Evolutionary conservation across 1,284 basidiomycete species (phyloP), one percentile per base, ranked within the genome.

Genomic region (Ustilago esculenta): DNA sequence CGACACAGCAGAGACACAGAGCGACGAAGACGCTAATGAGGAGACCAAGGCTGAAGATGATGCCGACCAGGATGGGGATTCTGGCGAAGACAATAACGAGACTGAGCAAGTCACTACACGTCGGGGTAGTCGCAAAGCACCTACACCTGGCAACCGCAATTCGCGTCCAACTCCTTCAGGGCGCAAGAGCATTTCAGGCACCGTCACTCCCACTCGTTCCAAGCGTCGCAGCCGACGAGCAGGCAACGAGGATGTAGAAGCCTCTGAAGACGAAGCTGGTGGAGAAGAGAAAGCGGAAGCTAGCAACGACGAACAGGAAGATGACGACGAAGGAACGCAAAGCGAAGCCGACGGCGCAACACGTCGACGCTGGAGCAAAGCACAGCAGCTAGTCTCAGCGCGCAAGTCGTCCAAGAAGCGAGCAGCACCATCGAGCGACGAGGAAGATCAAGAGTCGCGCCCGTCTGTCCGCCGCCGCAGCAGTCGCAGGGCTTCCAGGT

Each of bases 51-150:
- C 49, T 15, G 44, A 58, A 34, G 56, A 72, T 57, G 59, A 68
- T 56, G 61, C 60, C 33, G 44, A 46, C 6, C 17, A 37, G 21
- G 35, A 5, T 9, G 49, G n/a, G 34, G 41, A 44, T 5, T 66
- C 53, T 58, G 73, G 49, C 52, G 76, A 46, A 68, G 77, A 65
- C 48, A 59, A 52, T 64, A 75, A 73, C 27, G 74, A 65, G 44
- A 60, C 40, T 15, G 67, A 68, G 39, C 61, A 73, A 24, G 48
- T 58, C n/a, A 48, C 27, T 7, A 65, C 54, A 4, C 50, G 61
- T 20, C 42, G 61, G 6, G 61, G 61, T 30, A 65, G 54, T 29
- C 61, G 61, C 7, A 52, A 65, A 33, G 61, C 55, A 8, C 55
- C 61, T 8, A 57, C 54, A 1, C 40, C 61, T 0, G 23, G 34